These are phyloP conservation scores for Pseudopediastrum boryanum DNA, from an alignment of 139 green algal genomes.

Conservation along the genomic window DNA sequence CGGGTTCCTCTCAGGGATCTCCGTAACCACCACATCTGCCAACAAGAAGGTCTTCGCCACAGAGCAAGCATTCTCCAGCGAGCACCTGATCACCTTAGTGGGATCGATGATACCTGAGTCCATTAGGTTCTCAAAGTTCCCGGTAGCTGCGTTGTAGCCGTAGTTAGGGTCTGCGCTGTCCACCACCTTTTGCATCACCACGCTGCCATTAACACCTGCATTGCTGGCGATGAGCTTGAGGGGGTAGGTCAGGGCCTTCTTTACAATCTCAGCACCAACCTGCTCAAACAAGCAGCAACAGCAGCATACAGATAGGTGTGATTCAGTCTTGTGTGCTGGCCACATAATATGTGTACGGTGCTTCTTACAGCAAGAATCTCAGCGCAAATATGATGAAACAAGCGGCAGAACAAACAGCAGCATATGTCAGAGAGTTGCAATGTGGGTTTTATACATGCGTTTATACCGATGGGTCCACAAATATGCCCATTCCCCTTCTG, in stretches of 20 bases:
- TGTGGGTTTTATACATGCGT: too few species aligned
- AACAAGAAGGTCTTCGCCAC: conserved; percentile 98
- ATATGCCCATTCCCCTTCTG: too few species aligned
- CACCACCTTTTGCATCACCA: conserved; percentile 92
- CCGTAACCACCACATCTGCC: conserved; percentile 50
- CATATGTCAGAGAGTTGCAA: too few species aligned
- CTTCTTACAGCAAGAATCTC: too few species aligned
- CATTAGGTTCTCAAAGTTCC: conserved; percentile 95
- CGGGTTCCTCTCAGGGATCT: conserved; percentile 60
- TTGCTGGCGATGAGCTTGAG: conserved; percentile 98
- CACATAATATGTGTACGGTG: too few species aligned
- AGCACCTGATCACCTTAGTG: conserved; percentile 95
- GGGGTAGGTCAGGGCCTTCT: conserved; percentile 88
- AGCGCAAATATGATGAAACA: too few species aligned
- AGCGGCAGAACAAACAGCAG: too few species aligned
- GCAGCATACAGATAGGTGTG: neutral
- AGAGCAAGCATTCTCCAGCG: conserved; percentile 94
- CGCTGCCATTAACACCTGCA: conserved; percentile 94
- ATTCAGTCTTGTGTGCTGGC: too few species aligned
- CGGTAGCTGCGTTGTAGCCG: conserved; percentile 95
- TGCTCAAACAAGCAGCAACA: conserved; percentile 18
- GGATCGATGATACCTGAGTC: conserved; percentile 98
- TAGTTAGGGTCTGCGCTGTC: conserved; percentile 47
- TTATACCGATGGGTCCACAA: too few species aligned
- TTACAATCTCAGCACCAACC: conserved; percentile 97